phyloP scores from a whole-genome alignment of 495 filamentous ascomycete species.

The Collariella sp. region DNA sequence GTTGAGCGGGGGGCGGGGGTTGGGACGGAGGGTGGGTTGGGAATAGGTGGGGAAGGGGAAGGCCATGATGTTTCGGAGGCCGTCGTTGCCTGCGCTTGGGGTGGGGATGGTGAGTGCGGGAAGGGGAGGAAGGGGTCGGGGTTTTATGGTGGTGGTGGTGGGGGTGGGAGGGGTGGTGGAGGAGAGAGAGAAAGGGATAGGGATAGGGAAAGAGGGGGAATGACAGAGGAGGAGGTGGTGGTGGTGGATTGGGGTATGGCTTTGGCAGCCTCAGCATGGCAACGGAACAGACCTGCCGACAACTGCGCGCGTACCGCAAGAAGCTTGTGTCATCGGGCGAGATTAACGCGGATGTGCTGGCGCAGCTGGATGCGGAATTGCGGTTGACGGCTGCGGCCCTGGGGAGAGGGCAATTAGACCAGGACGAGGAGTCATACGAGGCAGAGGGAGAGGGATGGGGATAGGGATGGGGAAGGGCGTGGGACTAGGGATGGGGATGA shows the following conservation, averaged over 20 bases:
- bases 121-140: slow-evolving; percentile 32
- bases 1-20: too few species aligned
- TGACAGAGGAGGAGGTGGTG: neutral
- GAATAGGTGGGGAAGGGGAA: too few species aligned
- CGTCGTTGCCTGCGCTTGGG: slow-evolving; percentile 52
- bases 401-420: slow-evolving; percentile 45
- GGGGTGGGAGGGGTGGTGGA: neutral
- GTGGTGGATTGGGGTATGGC: slow-evolving; percentile 26
- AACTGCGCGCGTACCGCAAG: slow-evolving; percentile 73
- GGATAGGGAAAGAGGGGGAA: neutral
- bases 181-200: neutral
- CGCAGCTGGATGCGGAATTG: slow-evolving; percentile 74
- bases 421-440: slow-evolving; percentile 5
- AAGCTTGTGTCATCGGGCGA: slow-evolving; percentile 58
- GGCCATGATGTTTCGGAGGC: slow-evolving; percentile 36
- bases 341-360: slow-evolving; percentile 54
- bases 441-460: neutral
- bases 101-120: slow-evolving; percentile 43
- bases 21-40: too few species aligned
- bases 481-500: neutral
- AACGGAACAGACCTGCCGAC: slow-evolving; percentile 71
- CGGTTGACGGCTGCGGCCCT: slow-evolving; percentile 64
- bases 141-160: slow-evolving; percentile 10
- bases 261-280: slow-evolving; percentile 62
- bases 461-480: neutral